Percentiles rank a stretch among this genome's conserved stretches.
phyloP scores from a whole-genome alignment of 148 eudicot genomes.

The Limonium bicolor region DNA sequence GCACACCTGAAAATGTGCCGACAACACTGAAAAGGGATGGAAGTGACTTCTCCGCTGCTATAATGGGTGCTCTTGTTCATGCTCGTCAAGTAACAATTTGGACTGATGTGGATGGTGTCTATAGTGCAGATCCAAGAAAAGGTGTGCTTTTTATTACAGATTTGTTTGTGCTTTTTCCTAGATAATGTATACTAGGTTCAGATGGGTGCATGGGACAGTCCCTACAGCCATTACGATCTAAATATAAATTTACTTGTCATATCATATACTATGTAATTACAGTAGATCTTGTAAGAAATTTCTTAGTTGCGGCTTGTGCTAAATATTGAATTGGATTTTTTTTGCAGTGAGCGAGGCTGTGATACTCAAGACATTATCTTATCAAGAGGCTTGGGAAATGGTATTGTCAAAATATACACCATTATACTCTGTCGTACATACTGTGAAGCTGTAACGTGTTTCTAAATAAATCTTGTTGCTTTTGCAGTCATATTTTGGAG shows the following conservation, averaged over 20 bases:
- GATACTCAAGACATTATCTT: constrained; percentile 64
- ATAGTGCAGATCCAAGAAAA: constrained; percentile 98
- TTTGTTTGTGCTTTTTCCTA: background rate
- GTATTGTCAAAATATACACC: constrained; percentile 27
- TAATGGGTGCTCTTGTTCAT: constrained; percentile 83
- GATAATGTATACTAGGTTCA: background rate
- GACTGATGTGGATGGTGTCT: constrained; percentile 98
- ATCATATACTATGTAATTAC: too few species aligned
- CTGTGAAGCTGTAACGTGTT: background rate
- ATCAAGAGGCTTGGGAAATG: constrained; percentile 99
- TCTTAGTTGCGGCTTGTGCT: background rate
- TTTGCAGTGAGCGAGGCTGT: constrained; percentile 94
- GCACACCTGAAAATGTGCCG: constrained; percentile 82
- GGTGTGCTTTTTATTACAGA: constrained; percentile 26
- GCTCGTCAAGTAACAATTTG: constrained; percentile 95
- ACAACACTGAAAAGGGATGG: constrained; percentile 98
- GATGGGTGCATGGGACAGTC: too few species aligned
- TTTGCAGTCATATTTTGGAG: constrained; percentile 97
- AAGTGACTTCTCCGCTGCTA: constrained; percentile 98
- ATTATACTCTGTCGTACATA: background rate
- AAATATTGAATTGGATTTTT: constrained; percentile 8
- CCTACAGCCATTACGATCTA: too few species aligned
- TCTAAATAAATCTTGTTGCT: constrained; percentile 4
- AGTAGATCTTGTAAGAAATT: too few species aligned
- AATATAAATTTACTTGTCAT: too few species aligned